Evolutionary conservation across 768 basidiomycete genomes (phyloP).

Genomic region (Lactarius trivialis): DNA sequence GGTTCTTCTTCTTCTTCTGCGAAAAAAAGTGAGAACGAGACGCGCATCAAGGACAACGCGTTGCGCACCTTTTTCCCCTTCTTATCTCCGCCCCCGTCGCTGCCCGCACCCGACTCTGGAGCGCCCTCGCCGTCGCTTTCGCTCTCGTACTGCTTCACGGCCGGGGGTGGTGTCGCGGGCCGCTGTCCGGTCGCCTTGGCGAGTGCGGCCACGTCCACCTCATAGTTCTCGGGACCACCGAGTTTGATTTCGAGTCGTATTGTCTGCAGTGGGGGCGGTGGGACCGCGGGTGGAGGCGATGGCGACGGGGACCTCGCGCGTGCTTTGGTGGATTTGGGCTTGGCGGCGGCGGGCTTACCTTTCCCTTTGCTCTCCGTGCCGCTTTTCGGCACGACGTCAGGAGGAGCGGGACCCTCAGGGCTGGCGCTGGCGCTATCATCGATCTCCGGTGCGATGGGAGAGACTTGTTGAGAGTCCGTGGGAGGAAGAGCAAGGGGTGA

Average conservation of each 20-base stretch:
- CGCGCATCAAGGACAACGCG: background rate
- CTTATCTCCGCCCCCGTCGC: constrained; percentile 30
- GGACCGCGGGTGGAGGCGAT: constrained; percentile 43
- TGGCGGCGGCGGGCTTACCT: constrained; percentile 25
- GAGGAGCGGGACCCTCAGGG: constrained; percentile 25
- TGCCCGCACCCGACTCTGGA: constrained; percentile 17
- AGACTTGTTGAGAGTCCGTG: constrained; percentile 10
- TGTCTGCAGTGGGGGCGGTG: constrained; percentile 49
- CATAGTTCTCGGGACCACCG: constrained; percentile 69
- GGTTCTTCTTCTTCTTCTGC: constrained; percentile 38
- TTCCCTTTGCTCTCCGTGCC: constrained; percentile 18
- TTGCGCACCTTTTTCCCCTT: constrained; percentile 34
- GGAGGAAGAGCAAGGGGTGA: constrained; percentile 8
- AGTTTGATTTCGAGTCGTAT: constrained; percentile 63
- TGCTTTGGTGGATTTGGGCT: constrained; percentile 47
- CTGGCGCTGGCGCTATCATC: constrained; percentile 17
- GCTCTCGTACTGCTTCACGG: constrained; percentile 37
- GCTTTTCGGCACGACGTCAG: constrained; percentile 21
- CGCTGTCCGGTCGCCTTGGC: constrained; percentile 64
- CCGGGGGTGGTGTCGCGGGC: constrained; percentile 46
- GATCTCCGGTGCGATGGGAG: constrained; percentile 7
- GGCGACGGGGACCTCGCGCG: constrained; percentile 49
- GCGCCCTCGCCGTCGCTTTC: constrained; percentile 44
- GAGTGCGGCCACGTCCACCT: constrained; percentile 54
- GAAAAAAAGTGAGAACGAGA: background rate